Base-by-base conservation (phyloP, 306 rosid genomes). In the Cicer chorassanicum region DNA sequence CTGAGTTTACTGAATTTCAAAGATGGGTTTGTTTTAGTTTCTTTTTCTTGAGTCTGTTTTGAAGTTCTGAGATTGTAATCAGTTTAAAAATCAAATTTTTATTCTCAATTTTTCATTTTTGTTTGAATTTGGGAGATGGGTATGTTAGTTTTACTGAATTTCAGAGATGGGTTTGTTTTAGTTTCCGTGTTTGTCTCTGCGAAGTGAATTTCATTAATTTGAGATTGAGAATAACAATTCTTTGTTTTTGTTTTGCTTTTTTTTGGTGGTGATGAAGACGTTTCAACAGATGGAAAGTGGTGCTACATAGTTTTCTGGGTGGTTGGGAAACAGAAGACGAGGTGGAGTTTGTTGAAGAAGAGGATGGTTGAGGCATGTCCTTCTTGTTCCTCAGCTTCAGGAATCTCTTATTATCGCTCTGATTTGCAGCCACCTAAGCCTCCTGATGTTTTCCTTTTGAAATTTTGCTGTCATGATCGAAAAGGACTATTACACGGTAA, bases 221-320 rank as follows among this genome's bases (percentile, higher is more conserved):
- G 80, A 45, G 60, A 39, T 16, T 73, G 70, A 56, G 61, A 15
- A 24, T 57, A 57, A 60, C 16, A 11, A 7, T 36, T 45, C 9
- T 67, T 9, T 75, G 9, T 53, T 16, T 14, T 16, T 15, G 10
- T 16, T 43, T 15, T 70, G 12, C 36, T 29, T 63, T 49, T 68
- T 16, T 73, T 0, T 68, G 70, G 34, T 0, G 70, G 50, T 24
- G 68, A 64, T 87, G 87, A 79, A 94, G 99, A 94, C 65, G 85
- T 94, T 8, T 87, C 97, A 5, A 94, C 99, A 15, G 99, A 94
- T 80, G 99, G 99, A 40, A 94, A 87, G 74, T 94, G 99, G 99
- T 94, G 99, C 81, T 94, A 85, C 84, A 8, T 94, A 64, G 93
- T 94, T 72, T 85, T 94, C 72, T 92, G 97, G 99, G 97, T 94